Evolutionary conservation across 345 rosid genomes (phyloP), one percentile per base, ranked within the genome.

Genomic region (Bretschneidera sinensis): DNA sequence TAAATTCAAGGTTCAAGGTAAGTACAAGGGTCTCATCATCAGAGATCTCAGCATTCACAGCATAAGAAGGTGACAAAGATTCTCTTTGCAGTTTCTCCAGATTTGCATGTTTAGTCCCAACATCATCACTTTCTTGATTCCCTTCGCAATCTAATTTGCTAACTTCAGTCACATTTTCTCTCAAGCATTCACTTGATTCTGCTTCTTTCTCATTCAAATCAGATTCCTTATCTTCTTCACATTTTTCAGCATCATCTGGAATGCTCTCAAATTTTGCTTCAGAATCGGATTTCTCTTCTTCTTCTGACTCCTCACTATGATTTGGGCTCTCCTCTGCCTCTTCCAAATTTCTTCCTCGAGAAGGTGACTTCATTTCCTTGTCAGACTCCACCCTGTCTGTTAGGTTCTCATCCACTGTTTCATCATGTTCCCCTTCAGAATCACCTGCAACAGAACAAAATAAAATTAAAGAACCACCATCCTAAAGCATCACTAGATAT

Each of bases 1-100:
- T 43, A 63, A 58, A 63, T 18, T 66, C 21, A 58, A 60, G 17
- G 72, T 17, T 24, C 33, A 59, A 59, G 51, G 65, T 45, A 66
- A 15, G 70, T 92, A 94, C 99, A 67, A 94, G 96, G 61, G 97
- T 92, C 80, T 90, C 99, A 64, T 88, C 85, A 43, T 94, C 99
- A 1, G 96, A 84, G 59, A 77, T 54, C 72, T 86, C 92, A 24
- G 79, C 70, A 68, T 72, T 81, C 54, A 59, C 81, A 14, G 47
- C 77, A 54, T 48, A 61, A 8, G 49, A 62, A 43, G 74, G 57
- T 31, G 45, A 24, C 25, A 62, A 31, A 43, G 78, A 70, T 59
- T 60, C 60, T n/a, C n/a, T 50, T 21, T 2, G 33, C 0, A 57
- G 35, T 65, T 67, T 71, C 64, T 65, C 59, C 45, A 22, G 33